Percentiles rank a stretch among this genome's conserved stretches.
Evolutionary conservation across 225 moss, liverwort and hornwort genomes (phyloP).

Genomic region (Ulota crispa): DNA sequence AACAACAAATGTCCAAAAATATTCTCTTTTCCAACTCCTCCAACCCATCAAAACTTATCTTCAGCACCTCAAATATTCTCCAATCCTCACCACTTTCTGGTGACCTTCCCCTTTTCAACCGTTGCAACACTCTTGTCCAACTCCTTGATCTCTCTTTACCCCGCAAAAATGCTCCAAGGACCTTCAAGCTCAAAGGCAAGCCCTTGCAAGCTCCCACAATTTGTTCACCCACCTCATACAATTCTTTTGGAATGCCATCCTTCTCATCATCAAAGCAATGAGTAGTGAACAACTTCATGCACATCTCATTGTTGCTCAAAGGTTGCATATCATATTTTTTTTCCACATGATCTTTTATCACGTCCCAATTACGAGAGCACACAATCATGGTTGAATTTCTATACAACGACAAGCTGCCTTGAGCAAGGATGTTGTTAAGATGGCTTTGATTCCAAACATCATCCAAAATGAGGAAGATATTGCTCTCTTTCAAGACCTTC

Average conservation of each 20-base stretch:
- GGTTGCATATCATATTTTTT: accelerated
- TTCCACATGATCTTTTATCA: neutral
- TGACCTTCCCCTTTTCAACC: neutral
- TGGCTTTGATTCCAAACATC: neutral
- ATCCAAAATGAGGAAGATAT: neutral
- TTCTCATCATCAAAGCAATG: neutral
- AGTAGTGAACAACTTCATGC: neutral
- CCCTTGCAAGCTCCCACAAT: neutral
- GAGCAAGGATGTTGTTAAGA: neutral
- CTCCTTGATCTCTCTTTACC: neutral
- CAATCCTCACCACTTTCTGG: neutral
- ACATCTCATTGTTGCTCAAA: neutral
- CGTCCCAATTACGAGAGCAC: neutral
- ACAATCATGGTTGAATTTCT: neutral
- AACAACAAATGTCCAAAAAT: neutral
- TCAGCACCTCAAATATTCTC: neutral
- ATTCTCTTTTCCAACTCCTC: neutral
- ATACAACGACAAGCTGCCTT: neutral
- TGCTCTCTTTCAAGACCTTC: neutral
- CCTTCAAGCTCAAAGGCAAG: neutral
- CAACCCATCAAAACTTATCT: neutral
- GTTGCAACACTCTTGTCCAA: neutral
- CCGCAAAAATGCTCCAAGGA: neutral
- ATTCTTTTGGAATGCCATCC: accelerated
- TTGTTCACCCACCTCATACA: neutral